A percentile compares a stretch with the other conserved stretches of the same genome.
Conservation (phyloP, 2,329 filamentous ascomycete genomes). For the Nigrospora sphaerica region DNA sequence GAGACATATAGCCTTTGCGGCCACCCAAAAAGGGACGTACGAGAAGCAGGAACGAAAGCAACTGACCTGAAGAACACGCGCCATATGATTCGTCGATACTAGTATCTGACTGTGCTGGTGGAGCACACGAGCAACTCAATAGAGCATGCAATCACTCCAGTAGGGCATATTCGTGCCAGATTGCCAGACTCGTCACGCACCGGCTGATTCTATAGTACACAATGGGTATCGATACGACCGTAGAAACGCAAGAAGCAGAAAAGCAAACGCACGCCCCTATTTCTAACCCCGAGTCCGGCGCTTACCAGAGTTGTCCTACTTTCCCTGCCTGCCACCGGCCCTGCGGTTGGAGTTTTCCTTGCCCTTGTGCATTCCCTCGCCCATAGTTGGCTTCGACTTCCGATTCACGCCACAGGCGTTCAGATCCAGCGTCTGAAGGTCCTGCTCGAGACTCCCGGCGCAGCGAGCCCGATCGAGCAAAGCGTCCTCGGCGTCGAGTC, state of each 20-base stretch:
- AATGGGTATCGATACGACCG: not conserved
- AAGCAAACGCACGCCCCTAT: not conserved
- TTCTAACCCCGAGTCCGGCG: not conserved
- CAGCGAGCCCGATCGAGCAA: constrained; percentile 7
- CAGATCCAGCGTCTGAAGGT: not conserved
- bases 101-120: too few relatives aligned
- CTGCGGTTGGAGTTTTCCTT: not conserved
- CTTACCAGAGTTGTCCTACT: constrained; percentile 1
- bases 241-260: not conserved
- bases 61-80: not conserved
- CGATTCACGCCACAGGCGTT: not conserved
- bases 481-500: constrained; percentile 16
- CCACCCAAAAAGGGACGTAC: too few relatives aligned
- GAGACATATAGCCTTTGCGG: too few relatives aligned
- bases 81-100: too few relatives aligned
- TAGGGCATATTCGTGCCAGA: not conserved
- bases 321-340: not conserved
- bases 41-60: not conserved
- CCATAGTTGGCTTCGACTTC: not conserved
- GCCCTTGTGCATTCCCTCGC: not conserved
- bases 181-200: not conserved
- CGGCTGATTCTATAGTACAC: not conserved
- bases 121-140: too few relatives aligned
- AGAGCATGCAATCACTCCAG: too few relatives aligned
- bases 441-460: not conserved